Base-by-base conservation (phyloP, 1,284 basidiomycete genomes). In the Microbotryum silenes-acaulis region DNA sequence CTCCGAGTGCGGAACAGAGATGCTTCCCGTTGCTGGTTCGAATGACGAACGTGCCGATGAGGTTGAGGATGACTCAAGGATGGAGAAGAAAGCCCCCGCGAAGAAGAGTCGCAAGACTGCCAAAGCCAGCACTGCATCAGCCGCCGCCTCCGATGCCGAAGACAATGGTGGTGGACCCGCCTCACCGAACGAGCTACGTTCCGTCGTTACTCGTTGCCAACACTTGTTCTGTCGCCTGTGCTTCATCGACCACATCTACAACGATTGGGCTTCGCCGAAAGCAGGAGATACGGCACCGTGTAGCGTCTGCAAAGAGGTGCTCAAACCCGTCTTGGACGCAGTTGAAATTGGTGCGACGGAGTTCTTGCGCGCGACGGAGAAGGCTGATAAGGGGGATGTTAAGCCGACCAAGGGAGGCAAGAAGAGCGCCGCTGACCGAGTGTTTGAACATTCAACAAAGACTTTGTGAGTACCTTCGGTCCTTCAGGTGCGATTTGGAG, bases 161-260 rank as follows among this genome's bases (percentile, higher is more conserved):
- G 78, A 81, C n/a, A 79, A 75, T 27, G 76, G 78, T 45, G 63
- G 64, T 8, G 60, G 56, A 12, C 62, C 68, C 42, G 71, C 71
- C 18, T 71, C 73, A 16, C 71, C 75, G 48, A 77, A 75, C 52
- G 81, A 61, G 25, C 42, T 76, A 60, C 74, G 79, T 0, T 88
- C 85, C 0, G 77, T 96, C 54, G 76, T 99, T 71, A 97, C 96
- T 8, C 83, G 87, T 61, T 99, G 96, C 76, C 88, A 91, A 72
- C 96, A 98, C 75, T 79, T 97, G 37, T 93, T 89, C 75, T 96
- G 91, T 74, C 85, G 87, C 1, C 83, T 89, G 46, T 96, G 91
- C 75, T 80, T 90, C 64, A 85, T 86, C 72, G 79, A 83, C 23
- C 85, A 58, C 44, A 62, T 71, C 27, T 60, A 48, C 9, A 25